Evolutionary conservation across 2,329 filamentous ascomycete species (phyloP), one percentile per base, ranked within the genome.

Genomic region (Scedosporium dehoogii): DNA sequence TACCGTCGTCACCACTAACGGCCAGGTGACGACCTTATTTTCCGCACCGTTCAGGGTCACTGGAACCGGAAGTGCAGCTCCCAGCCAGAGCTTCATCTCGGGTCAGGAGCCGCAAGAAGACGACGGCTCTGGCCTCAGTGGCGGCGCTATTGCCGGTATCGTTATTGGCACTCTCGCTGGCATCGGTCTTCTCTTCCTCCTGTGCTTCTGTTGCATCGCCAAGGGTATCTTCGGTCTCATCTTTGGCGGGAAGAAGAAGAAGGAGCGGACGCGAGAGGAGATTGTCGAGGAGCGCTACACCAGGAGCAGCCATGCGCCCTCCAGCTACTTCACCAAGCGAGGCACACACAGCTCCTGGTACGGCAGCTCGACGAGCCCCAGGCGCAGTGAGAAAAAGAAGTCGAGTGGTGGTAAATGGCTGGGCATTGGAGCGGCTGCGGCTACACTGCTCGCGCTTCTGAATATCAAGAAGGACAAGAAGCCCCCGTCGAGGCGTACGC

Each of bases 71-170:
- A 72, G 77, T 33, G 80, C 76, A 64, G 72, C 76, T 65, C 76
- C 78, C 74, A 73, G 74, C 53, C 75, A 77, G 16, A 79, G 79
- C 5, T 75, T 77, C 12, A 79, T 78, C 41, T 80, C 76, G 68
- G 76, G 73, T 25, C 71, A 68, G 16, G 71, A 69, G 53, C 74
- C 71, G 18, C 69, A 68, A 38, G 78, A 77, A 10, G 60, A 38
- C 48, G 69, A 66, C 44, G 73, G 75, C 29, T 75, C 75, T 62
- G 73, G 75, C 53, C 80, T 92, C 61, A 89, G 86, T 68, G 82
- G 80, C 53, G 89, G 89, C 60, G 89, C 88, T 64, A 92, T 92
- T 68, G 89, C 90, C 16, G 89, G 89, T 64, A 92, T 92, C 69
- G 89, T 92, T 66, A 86, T 92, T 62, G 89, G 89, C 65, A 82